Evolutionary conservation across 352 stramenopile species (phyloP), one percentile per base, ranked within the genome.

Genomic region (Phytophthora pluvialis): DNA sequence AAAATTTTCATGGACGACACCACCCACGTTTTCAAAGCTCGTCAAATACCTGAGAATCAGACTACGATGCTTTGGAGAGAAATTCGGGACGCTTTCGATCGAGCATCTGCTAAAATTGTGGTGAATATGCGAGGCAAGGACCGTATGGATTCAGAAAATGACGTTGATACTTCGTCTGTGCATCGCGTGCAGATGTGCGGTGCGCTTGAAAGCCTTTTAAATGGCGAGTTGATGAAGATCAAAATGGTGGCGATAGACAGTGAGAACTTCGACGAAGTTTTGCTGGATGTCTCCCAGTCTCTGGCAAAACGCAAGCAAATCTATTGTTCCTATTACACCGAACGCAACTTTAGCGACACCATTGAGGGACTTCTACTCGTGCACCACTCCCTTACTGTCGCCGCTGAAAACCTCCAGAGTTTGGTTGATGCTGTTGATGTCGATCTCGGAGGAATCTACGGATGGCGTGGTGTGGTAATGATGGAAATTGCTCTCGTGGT

Each of bases 391-490:
- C 51, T 90, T 3, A 64, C 38, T 44, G 50, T 29, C 13, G 65
- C 60, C 39, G 60, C 67, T 33, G 63, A 75, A 49, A 58, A 44
- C 5, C 59, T 78, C 26, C 25, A 57, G 4, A 21, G 3, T 9
- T 54, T 59, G 8, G 5, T 26, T 12, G 38, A 21, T 38, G 26
- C 15, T 16, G n/a, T 28, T 33, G 38, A n/a, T 61, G 43, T 75
- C 16, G 77, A 87, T 56, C 15, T 86, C 9, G 84, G 80, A 38
- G 81, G 77, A 25, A 71, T 80, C 7, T 80, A 78, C 52, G 84
- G 77, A 18, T 93, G 81, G 84, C 71, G 78, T 43, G 81, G 84
- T 4, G 72, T 91, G 6, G 55, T 91, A 28, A 60, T 64, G 4
- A 78, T 90, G 67, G 83, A 93, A 54, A 71, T 90, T 56, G 26